Evolutionary conservation across 305 asterid species (phyloP).

Genomic region (Ruellia speciosa): DNA sequence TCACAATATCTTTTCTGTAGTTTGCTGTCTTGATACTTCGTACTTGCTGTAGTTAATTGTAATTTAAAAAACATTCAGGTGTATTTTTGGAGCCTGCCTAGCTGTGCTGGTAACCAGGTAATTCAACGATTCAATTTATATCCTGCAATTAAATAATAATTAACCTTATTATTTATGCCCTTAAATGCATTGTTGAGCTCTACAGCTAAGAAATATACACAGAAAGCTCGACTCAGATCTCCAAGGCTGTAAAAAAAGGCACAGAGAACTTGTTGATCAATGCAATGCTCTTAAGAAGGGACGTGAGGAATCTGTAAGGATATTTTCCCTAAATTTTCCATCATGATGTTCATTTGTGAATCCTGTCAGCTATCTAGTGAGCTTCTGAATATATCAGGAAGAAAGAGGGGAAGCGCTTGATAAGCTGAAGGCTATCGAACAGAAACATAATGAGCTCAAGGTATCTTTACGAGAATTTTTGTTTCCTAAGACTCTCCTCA

Average conservation of each 20-base stretch:
- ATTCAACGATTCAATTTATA: slow-evolving; percentile 19
- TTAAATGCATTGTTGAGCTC: slow-evolving; percentile 15
- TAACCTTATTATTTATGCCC: slow-evolving; percentile 14
- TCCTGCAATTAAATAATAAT: slow-evolving; percentile 3
- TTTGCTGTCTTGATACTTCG: slow-evolving; percentile 10
- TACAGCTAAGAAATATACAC: slow-evolving; percentile 67
- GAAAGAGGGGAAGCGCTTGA: slow-evolving; percentile 70
- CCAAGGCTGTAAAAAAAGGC: slow-evolving; percentile 52
- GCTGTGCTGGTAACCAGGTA: slow-evolving; percentile 99
- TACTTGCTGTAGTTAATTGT: slow-evolving; percentile 11
- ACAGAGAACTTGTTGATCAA: slow-evolving; percentile 60
- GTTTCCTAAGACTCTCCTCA: slow-evolving; percentile 10
- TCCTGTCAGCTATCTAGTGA: slow-evolving; percentile 15
- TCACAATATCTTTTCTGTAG: slow-evolving; percentile 14
- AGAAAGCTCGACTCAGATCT: slow-evolving; percentile 67
- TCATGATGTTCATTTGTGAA: slow-evolving; percentile 4
- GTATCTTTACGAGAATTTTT: slow-evolving; percentile 20
- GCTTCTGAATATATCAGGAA: slow-evolving; percentile 39
- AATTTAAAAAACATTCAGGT: slow-evolving; percentile 41
- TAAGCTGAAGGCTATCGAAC: slow-evolving; percentile 67
- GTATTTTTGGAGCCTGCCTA: slow-evolving; percentile 95
- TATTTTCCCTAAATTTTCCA: slow-evolving; percentile 4
- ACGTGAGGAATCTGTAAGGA: slow-evolving; percentile 75
- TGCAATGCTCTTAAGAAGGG: slow-evolving; percentile 72
- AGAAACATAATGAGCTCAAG: slow-evolving; percentile 60